A percentile compares a stretch with the other conserved stretches of the same genome.
phyloP scores from a whole-genome alignment of 768 basidiomycete genomes.

The Pholiota conissans region DNA sequence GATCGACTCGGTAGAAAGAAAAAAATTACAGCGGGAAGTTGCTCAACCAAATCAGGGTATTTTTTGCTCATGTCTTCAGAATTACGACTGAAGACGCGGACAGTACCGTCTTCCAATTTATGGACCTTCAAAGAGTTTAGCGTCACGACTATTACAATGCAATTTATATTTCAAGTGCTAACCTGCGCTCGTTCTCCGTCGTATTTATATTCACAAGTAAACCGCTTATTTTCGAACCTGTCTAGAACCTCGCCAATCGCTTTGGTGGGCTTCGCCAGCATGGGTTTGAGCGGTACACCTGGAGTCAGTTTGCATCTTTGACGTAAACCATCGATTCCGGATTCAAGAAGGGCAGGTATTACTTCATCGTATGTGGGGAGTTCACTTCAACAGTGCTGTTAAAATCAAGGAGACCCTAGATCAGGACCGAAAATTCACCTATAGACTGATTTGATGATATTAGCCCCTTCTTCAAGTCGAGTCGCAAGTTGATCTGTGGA shows the following conservation, averaged over 20 bases:
- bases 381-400: conserved; percentile 59
- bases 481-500: conserved; percentile 69
- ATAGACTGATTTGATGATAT: conserved; percentile 86
- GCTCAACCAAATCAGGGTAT: conserved; percentile 96
- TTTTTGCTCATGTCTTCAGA: conserved; percentile 99
- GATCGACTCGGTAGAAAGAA: not conserved
- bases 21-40: conserved; percentile 74
- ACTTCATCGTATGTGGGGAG: conserved; percentile 91
- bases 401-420: conserved; percentile 6
- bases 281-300: conserved; percentile 95
- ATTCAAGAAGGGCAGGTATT: conserved; percentile 83
- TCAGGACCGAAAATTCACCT: conserved; percentile 51
- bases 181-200: conserved; percentile 98
- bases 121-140: conserved; percentile 60
- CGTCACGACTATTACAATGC: not conserved
- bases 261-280: conserved; percentile 99
- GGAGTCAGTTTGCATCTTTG: conserved; percentile 89
- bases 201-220: conserved; percentile 99
- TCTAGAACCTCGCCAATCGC: conserved; percentile 98
- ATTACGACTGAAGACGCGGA: conserved; percentile 94
- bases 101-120: conserved; percentile 73
- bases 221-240: conserved; percentile 90
- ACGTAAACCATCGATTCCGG: conserved; percentile 69
- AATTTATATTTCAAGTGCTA: not conserved
- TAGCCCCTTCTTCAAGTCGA: conserved; percentile 75